Base-by-base conservation (phyloP, 768 basidiomycete species). In the Chalciporus chontae region DNA sequence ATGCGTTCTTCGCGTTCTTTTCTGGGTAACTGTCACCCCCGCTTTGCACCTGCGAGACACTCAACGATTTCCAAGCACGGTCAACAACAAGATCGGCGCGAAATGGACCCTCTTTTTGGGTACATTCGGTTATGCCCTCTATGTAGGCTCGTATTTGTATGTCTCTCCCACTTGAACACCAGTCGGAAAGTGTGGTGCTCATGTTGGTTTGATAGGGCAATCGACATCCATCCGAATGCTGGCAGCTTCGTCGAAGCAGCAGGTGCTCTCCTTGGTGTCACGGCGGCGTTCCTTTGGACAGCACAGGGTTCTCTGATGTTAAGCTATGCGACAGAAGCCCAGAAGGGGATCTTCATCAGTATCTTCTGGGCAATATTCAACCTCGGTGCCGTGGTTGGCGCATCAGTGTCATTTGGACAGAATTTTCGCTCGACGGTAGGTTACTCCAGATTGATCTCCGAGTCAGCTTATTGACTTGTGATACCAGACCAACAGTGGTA, bases 321-420 rank as follows among this genome's bases (percentile, higher is more conserved):
- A 61, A 80, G 85, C 3, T 90, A 90, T 66, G 84, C 87, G 0
- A 87, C 85, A 6, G 87, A 90, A 64, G 64, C 66, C 23, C 79
- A 89, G 65, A 90, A 89, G 68, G 87, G 87, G 15, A 71, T 67
- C 23, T 89, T 77, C 67, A 87, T 90, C 48, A 80, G 77, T 37
- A 79, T 87, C 34, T 89, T 90, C 69, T 90, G 88, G 89, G 69
- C 75, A 27, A 85, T 90, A 53, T 90, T 90, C 73, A 89, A 89
- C 56, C 58, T 88, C n/a, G 87, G 87, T 26, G 82, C 81, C 45
- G 85, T 91, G 42, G 81, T 90, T 38, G 87, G 88, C 13, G 77
- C 87, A 6, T 69, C 83, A 13, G 85, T 90, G 24, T 81, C 87
- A 15, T 73, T 90, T 45, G 88, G 80, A 0, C 74, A 81, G 56